phyloP scores from a whole-genome alignment of 2,329 filamentous ascomycete species.

The Calonectria pseudoreteaudii region DNA sequence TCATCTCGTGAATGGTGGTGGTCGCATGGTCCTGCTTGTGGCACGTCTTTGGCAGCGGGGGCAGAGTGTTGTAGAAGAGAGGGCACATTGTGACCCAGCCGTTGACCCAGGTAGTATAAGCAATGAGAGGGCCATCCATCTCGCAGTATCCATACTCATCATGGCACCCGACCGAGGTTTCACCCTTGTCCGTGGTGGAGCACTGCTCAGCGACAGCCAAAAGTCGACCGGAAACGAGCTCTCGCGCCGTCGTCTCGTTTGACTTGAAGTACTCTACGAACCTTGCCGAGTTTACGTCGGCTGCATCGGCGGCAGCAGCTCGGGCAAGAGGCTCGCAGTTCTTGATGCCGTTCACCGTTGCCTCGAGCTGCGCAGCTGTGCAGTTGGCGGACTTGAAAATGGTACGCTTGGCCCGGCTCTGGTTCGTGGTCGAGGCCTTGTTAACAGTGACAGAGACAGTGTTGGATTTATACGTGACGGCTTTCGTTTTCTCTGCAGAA shows the following conservation, averaged over 20 bases:
- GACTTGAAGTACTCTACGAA: slow-evolving; percentile 40
- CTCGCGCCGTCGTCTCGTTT: slow-evolving; percentile 28
- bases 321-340: slow-evolving; percentile 34
- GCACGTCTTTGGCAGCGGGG: slow-evolving; percentile 22
- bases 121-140: slow-evolving; percentile 26
- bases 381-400: slow-evolving; percentile 16
- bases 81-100: slow-evolving; percentile 34
- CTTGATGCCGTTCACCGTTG: slow-evolving; percentile 13
- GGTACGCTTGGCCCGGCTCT: slow-evolving; percentile 16
- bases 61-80: slow-evolving; percentile 28
- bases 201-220: slow-evolving; percentile 33
- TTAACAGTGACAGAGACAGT: slow-evolving; percentile 15
- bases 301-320: slow-evolving; percentile 30
- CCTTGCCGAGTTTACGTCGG: slow-evolving; percentile 19
- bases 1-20: slow-evolving; percentile 36
- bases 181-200: slow-evolving; percentile 15
- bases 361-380: slow-evolving; percentile 14
- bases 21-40: slow-evolving; percentile 39
- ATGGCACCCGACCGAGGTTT: slow-evolving; percentile 17
- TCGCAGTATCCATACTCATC: slow-evolving; percentile 29
- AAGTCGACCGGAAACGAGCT: slow-evolving; percentile 32
- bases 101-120: slow-evolving; percentile 37
- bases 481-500: background rate
- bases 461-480: slow-evolving; percentile 19
- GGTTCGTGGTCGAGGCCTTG: slow-evolving; percentile 14